Conservation (phyloP, 306 rosid species). For the Canavalia gladiata region DNA sequence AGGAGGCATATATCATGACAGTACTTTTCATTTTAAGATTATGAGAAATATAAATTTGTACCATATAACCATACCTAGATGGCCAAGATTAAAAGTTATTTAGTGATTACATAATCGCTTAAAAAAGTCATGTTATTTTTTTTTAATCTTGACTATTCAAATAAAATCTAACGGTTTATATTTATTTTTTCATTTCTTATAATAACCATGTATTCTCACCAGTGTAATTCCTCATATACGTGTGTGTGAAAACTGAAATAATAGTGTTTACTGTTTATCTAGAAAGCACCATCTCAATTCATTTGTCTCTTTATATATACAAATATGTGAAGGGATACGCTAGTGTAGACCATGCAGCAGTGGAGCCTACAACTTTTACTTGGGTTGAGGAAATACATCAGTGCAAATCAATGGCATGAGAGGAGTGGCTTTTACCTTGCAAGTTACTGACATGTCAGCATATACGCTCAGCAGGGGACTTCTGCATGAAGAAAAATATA, state of each 20-base stretch:
- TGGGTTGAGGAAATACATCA: slow-evolving; percentile 38
- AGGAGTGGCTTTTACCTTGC: slow-evolving; percentile 73
- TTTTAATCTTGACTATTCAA: too few relatives aligned
- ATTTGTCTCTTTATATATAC: not conserved
- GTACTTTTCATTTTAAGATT: too few relatives aligned
- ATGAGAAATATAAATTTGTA: too few relatives aligned
- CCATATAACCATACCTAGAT: too few relatives aligned
- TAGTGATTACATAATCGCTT: too few relatives aligned
- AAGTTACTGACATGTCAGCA: slow-evolving; percentile 95
- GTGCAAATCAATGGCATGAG: slow-evolving; percentile 21
- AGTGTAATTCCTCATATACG: too few relatives aligned
- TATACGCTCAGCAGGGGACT: slow-evolving; percentile 95
- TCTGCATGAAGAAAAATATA: slow-evolving; percentile 65
- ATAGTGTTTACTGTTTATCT: slow-evolving; percentile 8
- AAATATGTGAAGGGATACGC: slow-evolving; percentile 7
- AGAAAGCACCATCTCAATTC: slow-evolving; percentile 15
- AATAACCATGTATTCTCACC: too few relatives aligned
- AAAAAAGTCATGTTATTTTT: too few relatives aligned
- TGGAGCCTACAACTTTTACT: slow-evolving; percentile 13
- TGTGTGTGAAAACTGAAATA: slow-evolving; percentile 20
- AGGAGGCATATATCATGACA: too few relatives aligned
- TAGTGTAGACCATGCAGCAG: slow-evolving; percentile 4
- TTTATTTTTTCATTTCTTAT: too few relatives aligned
- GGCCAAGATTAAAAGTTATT: too few relatives aligned
- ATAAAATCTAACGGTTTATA: too few relatives aligned